These are phyloP conservation scores for Zizania palustris DNA, from an alignment of 202 grass and related monocot species.

Conservation along the genomic window DNA sequence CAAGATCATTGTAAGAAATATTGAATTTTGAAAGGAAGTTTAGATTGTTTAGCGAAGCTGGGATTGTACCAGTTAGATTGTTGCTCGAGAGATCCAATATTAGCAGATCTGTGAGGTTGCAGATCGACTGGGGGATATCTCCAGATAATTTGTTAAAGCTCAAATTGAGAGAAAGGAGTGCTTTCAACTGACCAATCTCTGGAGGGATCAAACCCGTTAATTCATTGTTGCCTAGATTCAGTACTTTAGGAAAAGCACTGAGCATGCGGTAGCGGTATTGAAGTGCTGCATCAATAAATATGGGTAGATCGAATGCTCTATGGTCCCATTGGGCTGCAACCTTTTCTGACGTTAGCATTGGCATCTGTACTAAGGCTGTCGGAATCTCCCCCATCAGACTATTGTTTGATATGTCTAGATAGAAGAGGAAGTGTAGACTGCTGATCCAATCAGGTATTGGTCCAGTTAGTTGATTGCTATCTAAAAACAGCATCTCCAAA, in stretches of 20 bases:
- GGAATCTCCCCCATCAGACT: slow-evolving; percentile 52
- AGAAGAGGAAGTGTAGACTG: slow-evolving; percentile 47
- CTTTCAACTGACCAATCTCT: slow-evolving; percentile 47
- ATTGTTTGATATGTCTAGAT: slow-evolving; percentile 66
- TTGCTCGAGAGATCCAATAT: slow-evolving; percentile 51
- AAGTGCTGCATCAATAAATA: slow-evolving; percentile 6
- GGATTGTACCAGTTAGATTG: slow-evolving; percentile 40
- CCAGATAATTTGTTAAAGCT: slow-evolving; percentile 46
- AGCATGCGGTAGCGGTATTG: slow-evolving; percentile 20
- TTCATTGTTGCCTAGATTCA: slow-evolving; percentile 42
- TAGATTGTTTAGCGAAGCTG: background rate
- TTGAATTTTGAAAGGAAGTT: slow-evolving; percentile 30
- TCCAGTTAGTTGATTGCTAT: slow-evolving; percentile 55
- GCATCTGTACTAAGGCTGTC: slow-evolving; percentile 1
- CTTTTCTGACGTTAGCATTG: slow-evolving; percentile 36
- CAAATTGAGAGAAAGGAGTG: slow-evolving; percentile 29
- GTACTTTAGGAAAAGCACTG: background rate
- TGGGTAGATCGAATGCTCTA: slow-evolving; percentile 35
- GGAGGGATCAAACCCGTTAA: slow-evolving; percentile 42
- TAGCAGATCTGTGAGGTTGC: slow-evolving; percentile 46
- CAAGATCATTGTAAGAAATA: slow-evolving; percentile 31
- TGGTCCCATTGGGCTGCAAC: background rate
- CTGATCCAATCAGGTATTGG: slow-evolving; percentile 53
- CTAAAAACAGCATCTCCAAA: slow-evolving; percentile 52
- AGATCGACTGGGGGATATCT: slow-evolving; percentile 31